phyloP scores from a whole-genome alignment of 768 basidiomycete species.

The Hygrophoropsis aurantiaca region DNA sequence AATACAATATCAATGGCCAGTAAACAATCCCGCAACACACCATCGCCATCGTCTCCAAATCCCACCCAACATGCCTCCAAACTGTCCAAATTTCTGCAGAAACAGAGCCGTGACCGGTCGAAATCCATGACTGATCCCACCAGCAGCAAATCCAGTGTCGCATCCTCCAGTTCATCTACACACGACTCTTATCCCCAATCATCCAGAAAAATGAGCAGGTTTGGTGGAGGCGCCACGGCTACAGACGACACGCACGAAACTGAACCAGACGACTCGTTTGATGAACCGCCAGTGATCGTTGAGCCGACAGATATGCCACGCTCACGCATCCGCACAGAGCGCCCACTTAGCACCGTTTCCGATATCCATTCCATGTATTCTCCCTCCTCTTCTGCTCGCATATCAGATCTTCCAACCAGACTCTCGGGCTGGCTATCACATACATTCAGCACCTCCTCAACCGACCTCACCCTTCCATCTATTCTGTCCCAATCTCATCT shows the following conservation, averaged over 20 bases:
- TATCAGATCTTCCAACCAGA: conserved; percentile 71
- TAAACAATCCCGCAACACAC: conserved; percentile 44
- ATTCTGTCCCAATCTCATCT: conserved; percentile 52
- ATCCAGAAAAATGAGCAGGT: conserved; percentile 33
- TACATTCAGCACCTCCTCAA: conserved; percentile 69
- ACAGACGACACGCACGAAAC: conserved; percentile 22
- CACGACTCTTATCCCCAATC: conserved; percentile 31
- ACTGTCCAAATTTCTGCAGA: conserved; percentile 69
- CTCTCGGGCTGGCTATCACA: conserved; percentile 83
- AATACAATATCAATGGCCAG: conserved; percentile 39
- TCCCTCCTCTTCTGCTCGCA: conserved; percentile 45
- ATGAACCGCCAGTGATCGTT: conserved; percentile 66
- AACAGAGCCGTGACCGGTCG: conserved; percentile 59
- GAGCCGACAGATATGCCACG: conserved; percentile 60
- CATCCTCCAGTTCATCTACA: conserved; percentile 42
- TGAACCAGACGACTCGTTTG: conserved; percentile 33
- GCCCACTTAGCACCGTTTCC: conserved; percentile 47
- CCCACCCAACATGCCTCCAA: conserved; percentile 47
- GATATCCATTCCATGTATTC: conserved; percentile 47
- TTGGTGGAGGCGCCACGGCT: conserved; percentile 25
- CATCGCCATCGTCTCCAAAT: conserved; percentile 42
- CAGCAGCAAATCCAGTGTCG: conserved; percentile 34
- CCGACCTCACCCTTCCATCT: conserved; percentile 67
- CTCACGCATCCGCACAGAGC: conserved; percentile 54
- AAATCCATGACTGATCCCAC: conserved; percentile 47